Conservation (phyloP, 768 basidiomycete genomes). For the Mycena latifolia region DNA sequence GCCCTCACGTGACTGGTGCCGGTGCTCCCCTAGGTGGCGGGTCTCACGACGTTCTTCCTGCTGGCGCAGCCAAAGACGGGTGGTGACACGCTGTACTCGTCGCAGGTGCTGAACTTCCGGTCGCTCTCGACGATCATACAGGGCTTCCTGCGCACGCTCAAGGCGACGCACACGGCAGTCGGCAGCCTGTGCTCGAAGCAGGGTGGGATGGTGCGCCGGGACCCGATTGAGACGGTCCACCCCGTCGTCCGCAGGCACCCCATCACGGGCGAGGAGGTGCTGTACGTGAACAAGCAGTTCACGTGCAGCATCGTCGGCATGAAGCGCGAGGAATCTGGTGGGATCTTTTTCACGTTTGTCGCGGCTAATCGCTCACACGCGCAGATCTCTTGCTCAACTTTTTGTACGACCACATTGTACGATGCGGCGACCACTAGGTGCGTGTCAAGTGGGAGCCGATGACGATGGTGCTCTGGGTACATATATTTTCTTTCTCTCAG, state of each 20-base stretch:
- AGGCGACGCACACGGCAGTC: slow-evolving; percentile 85
- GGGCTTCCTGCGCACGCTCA: slow-evolving; percentile 82
- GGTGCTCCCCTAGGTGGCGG: too few species aligned
- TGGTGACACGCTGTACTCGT: slow-evolving; percentile 81
- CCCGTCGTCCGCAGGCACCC: slow-evolving; percentile 85
- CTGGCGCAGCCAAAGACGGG: slow-evolving; percentile 73
- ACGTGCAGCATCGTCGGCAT: slow-evolving; percentile 86
- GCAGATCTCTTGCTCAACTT: slow-evolving; percentile 76
- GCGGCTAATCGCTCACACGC: not conserved
- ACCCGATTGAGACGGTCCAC: slow-evolving; percentile 86
- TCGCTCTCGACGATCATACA: slow-evolving; percentile 82
- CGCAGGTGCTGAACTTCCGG: slow-evolving; percentile 75
- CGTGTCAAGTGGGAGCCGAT: slow-evolving; percentile 82
- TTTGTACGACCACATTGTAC: slow-evolving; percentile 82
- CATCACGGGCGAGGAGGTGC: slow-evolving; percentile 89
- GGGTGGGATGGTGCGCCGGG: slow-evolving; percentile 81
- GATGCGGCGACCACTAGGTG: slow-evolving; percentile 81
- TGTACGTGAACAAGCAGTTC: slow-evolving; percentile 91
- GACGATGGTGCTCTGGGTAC: slow-evolving; percentile 64
- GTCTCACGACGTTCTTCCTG: slow-evolving; percentile 87
- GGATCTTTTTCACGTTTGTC: slow-evolving; percentile 18
- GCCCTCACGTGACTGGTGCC: too few species aligned
- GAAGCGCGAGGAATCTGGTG: slow-evolving; percentile 86
- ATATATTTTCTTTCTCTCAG: too few species aligned
- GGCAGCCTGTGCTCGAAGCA: slow-evolving; percentile 78